phyloP scores from a whole-genome alignment of 805 yeast species.

The Wickerhamiella slavikovae region DNA sequence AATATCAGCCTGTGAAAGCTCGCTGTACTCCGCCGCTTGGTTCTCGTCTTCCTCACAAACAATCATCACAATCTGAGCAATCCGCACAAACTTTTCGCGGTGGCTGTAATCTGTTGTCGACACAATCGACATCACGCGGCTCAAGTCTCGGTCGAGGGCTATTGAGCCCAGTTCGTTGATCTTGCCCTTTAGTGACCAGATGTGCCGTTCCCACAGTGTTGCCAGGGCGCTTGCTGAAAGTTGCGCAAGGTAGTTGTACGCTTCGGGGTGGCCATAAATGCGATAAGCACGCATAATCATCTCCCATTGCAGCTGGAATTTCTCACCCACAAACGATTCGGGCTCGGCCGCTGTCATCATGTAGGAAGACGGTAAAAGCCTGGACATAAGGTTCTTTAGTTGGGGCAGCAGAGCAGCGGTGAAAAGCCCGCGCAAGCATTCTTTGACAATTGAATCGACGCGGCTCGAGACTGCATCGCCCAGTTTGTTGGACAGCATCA shows the following conservation, averaged over 20 bases:
- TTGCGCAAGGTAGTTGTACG: constrained; percentile 28
- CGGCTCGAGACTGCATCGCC: constrained; percentile 15
- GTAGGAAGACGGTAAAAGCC: constrained; percentile 22
- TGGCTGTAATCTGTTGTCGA: constrained; percentile 45
- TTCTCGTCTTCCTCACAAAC: constrained; percentile 37
- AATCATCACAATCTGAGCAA: constrained; percentile 68
- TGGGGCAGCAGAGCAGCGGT: constrained; percentile 15
- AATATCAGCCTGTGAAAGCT: constrained; percentile 57
- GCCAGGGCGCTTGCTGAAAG: constrained; percentile 36
- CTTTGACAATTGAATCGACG: constrained; percentile 23
- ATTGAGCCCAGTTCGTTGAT: constrained; percentile 71
- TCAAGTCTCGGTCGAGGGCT: constrained; percentile 62
- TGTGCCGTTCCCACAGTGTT: constrained; percentile 36
- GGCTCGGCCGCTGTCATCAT: constrained; percentile 17
- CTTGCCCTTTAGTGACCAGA: constrained; percentile 43
- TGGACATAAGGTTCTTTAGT: constrained; percentile 18
- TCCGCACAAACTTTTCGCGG: constrained; percentile 56
- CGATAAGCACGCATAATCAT: constrained; percentile 42
- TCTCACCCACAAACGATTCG: constrained; percentile 11
- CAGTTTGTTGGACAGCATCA: constrained; percentile 4
- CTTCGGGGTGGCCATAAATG: constrained; percentile 32
- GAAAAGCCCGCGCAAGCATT: constrained; percentile 14
- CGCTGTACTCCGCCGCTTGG: constrained; percentile 48
- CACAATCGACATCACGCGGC: constrained; percentile 49
- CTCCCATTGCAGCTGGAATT: constrained; percentile 47